Base-by-base conservation (phyloP, 1,284 basidiomycete genomes). In the Athelia psychrophila region DNA sequence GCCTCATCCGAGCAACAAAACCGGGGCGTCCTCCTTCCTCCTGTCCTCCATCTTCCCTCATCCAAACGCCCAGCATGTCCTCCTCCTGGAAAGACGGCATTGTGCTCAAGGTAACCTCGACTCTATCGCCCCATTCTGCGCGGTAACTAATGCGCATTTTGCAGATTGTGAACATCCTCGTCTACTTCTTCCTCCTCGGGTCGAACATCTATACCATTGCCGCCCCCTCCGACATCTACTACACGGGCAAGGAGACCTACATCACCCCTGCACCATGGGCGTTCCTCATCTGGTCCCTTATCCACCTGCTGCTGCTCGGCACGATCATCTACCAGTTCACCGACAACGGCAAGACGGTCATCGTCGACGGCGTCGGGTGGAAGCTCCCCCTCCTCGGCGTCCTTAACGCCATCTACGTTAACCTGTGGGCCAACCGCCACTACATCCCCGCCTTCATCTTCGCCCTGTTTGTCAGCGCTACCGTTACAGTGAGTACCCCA, bases 321-420 rank as follows among this genome's bases (percentile, higher is more conserved):
- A 91, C 89, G 27, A 75, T 95, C 62, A 79, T 94, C 72, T 95
- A 92, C 81, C 93, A 95, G 66, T 95, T 95, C 80, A 85, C 84
- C 70, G 78, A 84, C 19, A 62, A 62, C n/a, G 95, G 93, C 36
- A 93, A 95, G 69, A 76, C 72, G 40, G 79, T 87, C 63, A 84
- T 97, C 59, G 76, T 96, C 55, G 92, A 95, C 64, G 90, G 86
- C 45, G 82, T 98, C 58, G 80, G 83, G 25, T 97, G 94, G 93
- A 80, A 93, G 49, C 89, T 97, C 71, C 90, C 93, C 12, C 73
- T 95, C 48, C 83, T 97, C 42, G 89, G 81, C 52, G 63, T 94
- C 44, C 79, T 98, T 56, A 96, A 95, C 68, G 77, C 87, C 55
- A 77, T 93, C 70, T 97, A 93, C 75, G 81, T 95, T 62, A 88